Conservation (phyloP, 495 filamentous ascomycete species). For the Rhypophila decipiens region DNA sequence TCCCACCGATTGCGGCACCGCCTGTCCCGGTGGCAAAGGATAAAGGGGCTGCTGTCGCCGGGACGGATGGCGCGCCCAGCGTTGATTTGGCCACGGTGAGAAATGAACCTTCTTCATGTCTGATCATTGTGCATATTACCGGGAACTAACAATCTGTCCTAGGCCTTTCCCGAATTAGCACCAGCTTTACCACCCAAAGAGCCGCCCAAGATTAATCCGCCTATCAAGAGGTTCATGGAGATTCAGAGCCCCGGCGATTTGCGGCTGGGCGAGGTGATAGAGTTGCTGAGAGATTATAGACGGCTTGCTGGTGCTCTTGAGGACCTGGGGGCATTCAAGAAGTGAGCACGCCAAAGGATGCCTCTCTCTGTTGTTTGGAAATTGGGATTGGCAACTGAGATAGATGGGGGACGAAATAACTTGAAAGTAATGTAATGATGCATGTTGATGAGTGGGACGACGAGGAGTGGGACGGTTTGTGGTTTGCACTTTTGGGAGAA, state of each 20-base stretch:
- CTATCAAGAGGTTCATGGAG: slow-evolving; percentile 76
- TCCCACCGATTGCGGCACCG: slow-evolving; percentile 11
- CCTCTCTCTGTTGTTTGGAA: not conserved
- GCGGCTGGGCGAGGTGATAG: slow-evolving; percentile 71
- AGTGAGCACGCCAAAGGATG: slow-evolving; percentile 8
- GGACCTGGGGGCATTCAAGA: slow-evolving; percentile 52
- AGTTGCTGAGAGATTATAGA: slow-evolving; percentile 82
- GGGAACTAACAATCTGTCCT: not conserved
- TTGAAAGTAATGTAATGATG: not conserved
- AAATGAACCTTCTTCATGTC: not conserved
- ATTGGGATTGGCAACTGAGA: not conserved
- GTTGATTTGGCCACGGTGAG: slow-evolving; percentile 48
- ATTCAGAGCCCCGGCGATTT: slow-evolving; percentile 70
- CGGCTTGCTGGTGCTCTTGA: slow-evolving; percentile 65
- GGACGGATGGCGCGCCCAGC: slow-evolving; percentile 36
- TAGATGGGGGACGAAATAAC: not conserved
- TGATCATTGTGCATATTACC: too few species aligned
- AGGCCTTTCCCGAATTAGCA: slow-evolving; percentile 58
- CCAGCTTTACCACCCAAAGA: slow-evolving; percentile 44
- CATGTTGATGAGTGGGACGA: not conserved
- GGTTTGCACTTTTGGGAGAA: too few species aligned
- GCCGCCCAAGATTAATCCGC: slow-evolving; percentile 55
- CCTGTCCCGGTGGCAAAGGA: not conserved
- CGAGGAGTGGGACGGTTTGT: too few species aligned
- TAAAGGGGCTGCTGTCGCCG: not conserved